Base-by-base conservation (phyloP, 2,329 filamentous ascomycete genomes). In the Beauveria sp. region DNA sequence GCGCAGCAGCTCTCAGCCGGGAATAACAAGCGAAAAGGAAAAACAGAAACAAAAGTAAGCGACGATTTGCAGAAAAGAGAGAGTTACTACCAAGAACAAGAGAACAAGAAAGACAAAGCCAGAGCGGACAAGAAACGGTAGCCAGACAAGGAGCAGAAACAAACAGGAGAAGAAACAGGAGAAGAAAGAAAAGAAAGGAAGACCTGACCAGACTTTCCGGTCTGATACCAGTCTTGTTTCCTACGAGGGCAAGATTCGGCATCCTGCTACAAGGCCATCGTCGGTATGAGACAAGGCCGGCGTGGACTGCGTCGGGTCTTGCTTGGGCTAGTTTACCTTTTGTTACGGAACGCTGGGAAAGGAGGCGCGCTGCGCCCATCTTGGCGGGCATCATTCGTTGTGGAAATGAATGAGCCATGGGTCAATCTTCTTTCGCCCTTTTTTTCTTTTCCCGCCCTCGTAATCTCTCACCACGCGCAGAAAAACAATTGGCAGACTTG, bases 161-260 rank as follows among this genome's bases (percentile, higher is more conserved):
- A 59, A 30, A 51, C 22, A 24, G 46, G 6, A 47, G 22, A 24
- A 16, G 26, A 24, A 28, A 24, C 46, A n/a, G 14, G 46, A 24
- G 46, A 14, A 50, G 26, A 16, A 30, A 16, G 8, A 3, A 30
- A 30, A 24, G 28, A 26, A 20, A 5, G 10, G 2, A 30, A 14
- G 26, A 26, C n/a, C 47, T 20, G 24, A 10, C 7, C 26, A 37
- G 55, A 30, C 16, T 6, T 7, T 20, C 7, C 10, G 41, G 43
- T 18, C 56, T 59, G 56, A 59, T 52, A 53, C 56, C 40, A 52
- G 37, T 18, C 44, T 59, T 30, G 56, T 59, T 59, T 59, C 56
- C 20, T 59, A 12, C 47, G 14, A 44, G 14, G 41, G 18, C 30
- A 10, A 34, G 16, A 41, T 12, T 20, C 41, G 18, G 9, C 26